Percentiles rank a stretch among this genome's conserved stretches.
Conservation (phyloP, 306 rosid species). For the Ormosia semicastrata region DNA sequence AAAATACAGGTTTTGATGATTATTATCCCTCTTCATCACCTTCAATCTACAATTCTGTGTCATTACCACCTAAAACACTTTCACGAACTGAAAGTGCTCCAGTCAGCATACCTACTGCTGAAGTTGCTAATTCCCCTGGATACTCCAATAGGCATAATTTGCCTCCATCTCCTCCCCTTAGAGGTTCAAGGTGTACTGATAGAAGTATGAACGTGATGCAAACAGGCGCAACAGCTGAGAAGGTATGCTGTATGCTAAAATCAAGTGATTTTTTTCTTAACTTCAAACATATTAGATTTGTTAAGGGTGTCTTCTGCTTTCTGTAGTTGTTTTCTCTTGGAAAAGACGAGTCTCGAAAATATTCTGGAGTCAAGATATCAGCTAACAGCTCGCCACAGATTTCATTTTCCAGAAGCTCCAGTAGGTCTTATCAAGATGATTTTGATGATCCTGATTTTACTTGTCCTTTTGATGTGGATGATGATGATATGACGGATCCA, state of each 20-base stretch:
- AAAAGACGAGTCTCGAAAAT: slow-evolving; percentile 56
- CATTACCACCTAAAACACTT: slow-evolving; percentile 47
- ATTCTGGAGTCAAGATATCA: slow-evolving; percentile 54
- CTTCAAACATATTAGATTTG: not conserved
- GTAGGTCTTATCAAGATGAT: slow-evolving; percentile 72
- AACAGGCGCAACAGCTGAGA: slow-evolving; percentile 51
- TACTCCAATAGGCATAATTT: slow-evolving; percentile 45
- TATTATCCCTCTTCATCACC: slow-evolving; percentile 68
- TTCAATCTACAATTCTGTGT: slow-evolving; percentile 54
- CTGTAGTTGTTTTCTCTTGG: slow-evolving; percentile 55
- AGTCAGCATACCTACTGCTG: slow-evolving; percentile 45
- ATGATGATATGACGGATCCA: slow-evolving; percentile 69
- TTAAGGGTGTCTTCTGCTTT: slow-evolving; percentile 29
- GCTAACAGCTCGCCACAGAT: slow-evolving; percentile 52
- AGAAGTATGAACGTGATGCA: slow-evolving; percentile 41
- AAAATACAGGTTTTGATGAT: slow-evolving; percentile 55
- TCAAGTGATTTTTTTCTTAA: not conserved
- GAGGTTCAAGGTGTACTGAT: slow-evolving; percentile 38
- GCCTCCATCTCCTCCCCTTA: slow-evolving; percentile 63
- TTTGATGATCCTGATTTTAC: slow-evolving; percentile 64
- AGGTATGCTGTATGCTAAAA: slow-evolving; percentile 49
- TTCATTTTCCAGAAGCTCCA: slow-evolving; percentile 77
- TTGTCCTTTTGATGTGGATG: slow-evolving; percentile 78
- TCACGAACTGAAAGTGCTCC: slow-evolving; percentile 87
- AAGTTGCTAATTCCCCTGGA: slow-evolving; percentile 45